Conservation (phyloP, 2,329 filamentous ascomycete genomes). For the Sordariomycetes sp. region DNA sequence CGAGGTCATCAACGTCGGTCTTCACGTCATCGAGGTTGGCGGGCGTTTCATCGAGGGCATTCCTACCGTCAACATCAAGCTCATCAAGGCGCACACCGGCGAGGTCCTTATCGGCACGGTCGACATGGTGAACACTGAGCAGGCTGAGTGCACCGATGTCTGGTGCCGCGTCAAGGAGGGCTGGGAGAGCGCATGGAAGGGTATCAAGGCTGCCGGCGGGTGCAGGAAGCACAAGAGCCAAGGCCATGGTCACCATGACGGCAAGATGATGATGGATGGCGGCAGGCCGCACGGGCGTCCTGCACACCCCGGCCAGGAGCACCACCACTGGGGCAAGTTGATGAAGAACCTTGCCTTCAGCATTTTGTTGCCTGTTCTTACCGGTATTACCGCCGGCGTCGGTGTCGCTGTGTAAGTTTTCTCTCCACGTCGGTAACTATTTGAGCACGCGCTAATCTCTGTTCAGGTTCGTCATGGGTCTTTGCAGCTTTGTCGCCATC, state of each 20-base stretch:
- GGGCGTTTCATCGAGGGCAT: conserved; percentile 43
- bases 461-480: conserved; percentile 52
- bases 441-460: conserved; percentile 14
- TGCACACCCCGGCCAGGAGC: neutral
- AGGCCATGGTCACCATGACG: conserved; percentile 12
- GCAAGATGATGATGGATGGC: conserved; percentile 1
- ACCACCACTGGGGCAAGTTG: conserved; percentile 33
- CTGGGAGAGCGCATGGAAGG: conserved; percentile 15
- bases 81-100: conserved; percentile 49
- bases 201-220: conserved; percentile 12
- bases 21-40: conserved; percentile 53
- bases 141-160: conserved; percentile 30
- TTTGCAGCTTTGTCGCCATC: conserved; percentile 53
- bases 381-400: conserved; percentile 61
- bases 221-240: conserved; percentile 11
- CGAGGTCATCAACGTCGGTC: conserved; percentile 41
- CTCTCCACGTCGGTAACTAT: neutral
- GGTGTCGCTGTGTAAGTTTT: conserved; percentile 51
- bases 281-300: conserved; percentile 7
- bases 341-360: conserved; percentile 49
- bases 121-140: conserved; percentile 20
- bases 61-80: conserved; percentile 46
- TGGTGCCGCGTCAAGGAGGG: conserved; percentile 39
- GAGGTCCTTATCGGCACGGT: conserved; percentile 46
- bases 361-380: conserved; percentile 57